Percentiles rank a stretch among this genome's conserved stretches.
Evolutionary conservation across 192 early-diverging fungal genomes (phyloP).

Genomic region (Diversispora eburnea): DNA sequence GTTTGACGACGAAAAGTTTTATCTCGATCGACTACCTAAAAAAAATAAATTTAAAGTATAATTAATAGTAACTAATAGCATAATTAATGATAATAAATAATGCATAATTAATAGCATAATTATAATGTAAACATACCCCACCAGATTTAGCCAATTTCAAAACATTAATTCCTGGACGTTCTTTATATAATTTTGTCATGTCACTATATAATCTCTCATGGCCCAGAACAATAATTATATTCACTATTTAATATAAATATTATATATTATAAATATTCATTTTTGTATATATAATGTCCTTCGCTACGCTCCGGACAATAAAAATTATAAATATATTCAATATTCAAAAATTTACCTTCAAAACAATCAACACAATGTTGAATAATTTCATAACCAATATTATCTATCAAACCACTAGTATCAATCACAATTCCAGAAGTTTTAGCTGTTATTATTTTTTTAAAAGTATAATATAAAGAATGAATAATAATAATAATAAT

Average conservation of each 20-base stretch:
- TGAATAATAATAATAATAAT: too few species aligned
- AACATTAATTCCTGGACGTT: conserved; percentile 52
- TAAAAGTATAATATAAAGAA: background rate
- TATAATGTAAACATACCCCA: conserved; percentile 57
- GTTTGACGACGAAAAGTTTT: conserved; percentile 60
- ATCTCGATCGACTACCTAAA: conserved; percentile 84
- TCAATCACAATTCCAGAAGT: conserved; percentile 82
- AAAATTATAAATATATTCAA: background rate
- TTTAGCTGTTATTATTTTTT: conserved; percentile 42
- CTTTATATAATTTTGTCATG: conserved; percentile 57
- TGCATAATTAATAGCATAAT: background rate
- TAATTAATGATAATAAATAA: background rate
- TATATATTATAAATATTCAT: too few species aligned
- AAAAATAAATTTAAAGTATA: background rate
- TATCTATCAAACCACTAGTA: conserved; percentile 79
- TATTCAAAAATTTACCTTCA: conserved; percentile 44
- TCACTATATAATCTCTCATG: conserved; percentile 92
- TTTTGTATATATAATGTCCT: too few species aligned
- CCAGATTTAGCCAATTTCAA: conserved; percentile 91
- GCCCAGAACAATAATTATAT: conserved; percentile 84
- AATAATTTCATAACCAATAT: conserved; percentile 69
- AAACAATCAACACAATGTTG: conserved; percentile 70
- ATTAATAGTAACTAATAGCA: background rate
- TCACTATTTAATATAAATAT: conserved; percentile 46
- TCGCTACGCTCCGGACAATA: too few species aligned